Conservation (phyloP, 345 rosid species). For the Syzygium grande region DNA sequence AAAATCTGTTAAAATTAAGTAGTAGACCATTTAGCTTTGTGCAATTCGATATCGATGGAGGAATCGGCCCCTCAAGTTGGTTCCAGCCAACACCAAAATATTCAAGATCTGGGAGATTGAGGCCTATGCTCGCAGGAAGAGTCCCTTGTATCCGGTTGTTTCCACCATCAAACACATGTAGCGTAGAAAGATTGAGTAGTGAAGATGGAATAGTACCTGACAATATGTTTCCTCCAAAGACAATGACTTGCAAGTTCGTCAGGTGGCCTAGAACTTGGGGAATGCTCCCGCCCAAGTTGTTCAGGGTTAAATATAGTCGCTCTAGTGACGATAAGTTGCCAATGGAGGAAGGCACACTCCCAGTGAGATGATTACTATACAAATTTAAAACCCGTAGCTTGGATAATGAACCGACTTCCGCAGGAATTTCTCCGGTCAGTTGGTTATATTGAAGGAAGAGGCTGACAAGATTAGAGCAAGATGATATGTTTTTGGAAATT, state of each 20-base stretch:
- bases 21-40: rapidly evolving
- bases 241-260: not conserved
- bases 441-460: not conserved
- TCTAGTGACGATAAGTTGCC: not conserved
- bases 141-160: not conserved
- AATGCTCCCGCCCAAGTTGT: not conserved
- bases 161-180: not conserved
- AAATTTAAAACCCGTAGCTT: not conserved
- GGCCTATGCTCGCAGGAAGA: not conserved
- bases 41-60: not conserved
- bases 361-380: rapidly evolving
- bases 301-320: not conserved
- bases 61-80: not conserved
- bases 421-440: not conserved
- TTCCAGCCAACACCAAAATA: not conserved
- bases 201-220: not conserved
- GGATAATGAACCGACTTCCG: not conserved
- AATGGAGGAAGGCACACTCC: not conserved
- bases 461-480: not conserved
- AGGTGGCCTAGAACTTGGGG: not conserved
- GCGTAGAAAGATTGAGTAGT: not conserved
- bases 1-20: rapidly evolving
- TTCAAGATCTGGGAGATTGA: not conserved
- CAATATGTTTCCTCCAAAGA: not conserved
- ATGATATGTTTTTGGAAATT: not conserved